Conservation (phyloP, 345 rosid genomes). For the Citrus reticulata region DNA sequence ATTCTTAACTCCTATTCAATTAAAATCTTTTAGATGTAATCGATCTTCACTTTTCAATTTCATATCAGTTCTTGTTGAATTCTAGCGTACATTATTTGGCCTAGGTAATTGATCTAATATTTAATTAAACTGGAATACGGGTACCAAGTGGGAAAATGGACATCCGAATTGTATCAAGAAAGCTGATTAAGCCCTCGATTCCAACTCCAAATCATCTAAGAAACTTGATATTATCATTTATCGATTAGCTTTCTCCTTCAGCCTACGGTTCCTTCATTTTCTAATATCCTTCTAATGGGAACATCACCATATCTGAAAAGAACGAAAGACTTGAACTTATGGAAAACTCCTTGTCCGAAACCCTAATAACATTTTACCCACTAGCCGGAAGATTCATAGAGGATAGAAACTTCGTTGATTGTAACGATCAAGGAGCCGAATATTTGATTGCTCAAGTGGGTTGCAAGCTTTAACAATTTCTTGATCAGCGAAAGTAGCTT, state of each 20-base stretch:
- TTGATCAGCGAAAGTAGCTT: neutral
- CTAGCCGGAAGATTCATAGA: conserved; percentile 19
- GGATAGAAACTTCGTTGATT: conserved; percentile 9
- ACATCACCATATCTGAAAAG: neutral
- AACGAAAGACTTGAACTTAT: conserved; percentile 20
- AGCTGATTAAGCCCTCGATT: conserved; percentile 36
- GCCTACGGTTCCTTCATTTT: conserved; percentile 27
- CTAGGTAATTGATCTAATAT: too few relatives aligned
- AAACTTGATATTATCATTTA: conserved; percentile 28
- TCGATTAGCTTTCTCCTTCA: conserved; percentile 36
- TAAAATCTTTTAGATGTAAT: too few relatives aligned
- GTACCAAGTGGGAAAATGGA: neutral
- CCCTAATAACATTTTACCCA: conserved; percentile 22
- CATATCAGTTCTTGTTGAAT: too few relatives aligned
- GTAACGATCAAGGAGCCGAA: conserved; percentile 29
- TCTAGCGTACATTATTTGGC: too few relatives aligned
- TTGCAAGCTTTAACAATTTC: conserved; percentile 1
- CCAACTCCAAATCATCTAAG: conserved; percentile 37
- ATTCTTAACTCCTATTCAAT: too few relatives aligned
- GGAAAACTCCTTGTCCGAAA: conserved; percentile 29
- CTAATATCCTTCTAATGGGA: conserved; percentile 23
- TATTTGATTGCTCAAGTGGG: conserved; percentile 17
- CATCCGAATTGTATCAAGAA: conserved; percentile 25
- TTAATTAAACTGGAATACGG: too few relatives aligned
- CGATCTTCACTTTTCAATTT: too few relatives aligned